Evolutionary conservation across 495 filamentous ascomycete species (phyloP), one percentile per base, ranked within the genome.

Genomic region (Tuber brumale): DNA sequence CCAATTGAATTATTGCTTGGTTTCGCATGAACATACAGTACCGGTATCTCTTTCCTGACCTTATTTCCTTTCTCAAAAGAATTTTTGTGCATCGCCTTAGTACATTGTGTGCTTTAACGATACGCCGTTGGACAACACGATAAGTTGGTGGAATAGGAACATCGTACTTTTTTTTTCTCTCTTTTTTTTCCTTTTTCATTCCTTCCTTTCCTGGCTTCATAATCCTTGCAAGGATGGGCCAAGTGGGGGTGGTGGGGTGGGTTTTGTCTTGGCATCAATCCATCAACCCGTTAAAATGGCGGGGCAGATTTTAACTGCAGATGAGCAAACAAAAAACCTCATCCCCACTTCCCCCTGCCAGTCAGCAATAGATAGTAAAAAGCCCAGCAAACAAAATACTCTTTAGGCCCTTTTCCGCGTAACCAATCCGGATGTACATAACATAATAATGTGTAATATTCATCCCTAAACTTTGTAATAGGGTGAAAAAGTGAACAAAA

Each of bases 201-300:
- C 51, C n/a, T 12, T 4, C 9, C 31, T 57, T 69, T 5, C 42
- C 37, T 71, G 45, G 46, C n/a, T 75, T 71, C 21, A 37, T 6
- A 4, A 27, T 31, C 57, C 27, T 35, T 19, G 57, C 5, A 66
- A 35, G 3, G 57, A n/a, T 18, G 57, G 57, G 57, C 9, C 5
- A 19, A 75, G 77, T 76, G 78, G 78, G 73, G 76, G 72, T 73
- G 77, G 70, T 44, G 73, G 70, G 70, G 69, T 75, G 57, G 51
- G 46, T 45, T 42, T 48, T 71, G 72, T 61, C 76, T 80, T 79
- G 77, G 78, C 78, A n/a, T 46, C 57, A 80, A 80, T 77, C 77
- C 70, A 19, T 42, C 72, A 79, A 79, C 77, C 77, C 57, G 43
- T 70, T 31, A 35, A 27, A 35, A 66, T 66, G 27, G 57, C 27